Evolutionary conservation across 2,329 filamentous ascomycete genomes (phyloP).

Genomic region (Penicillium sp.): DNA sequence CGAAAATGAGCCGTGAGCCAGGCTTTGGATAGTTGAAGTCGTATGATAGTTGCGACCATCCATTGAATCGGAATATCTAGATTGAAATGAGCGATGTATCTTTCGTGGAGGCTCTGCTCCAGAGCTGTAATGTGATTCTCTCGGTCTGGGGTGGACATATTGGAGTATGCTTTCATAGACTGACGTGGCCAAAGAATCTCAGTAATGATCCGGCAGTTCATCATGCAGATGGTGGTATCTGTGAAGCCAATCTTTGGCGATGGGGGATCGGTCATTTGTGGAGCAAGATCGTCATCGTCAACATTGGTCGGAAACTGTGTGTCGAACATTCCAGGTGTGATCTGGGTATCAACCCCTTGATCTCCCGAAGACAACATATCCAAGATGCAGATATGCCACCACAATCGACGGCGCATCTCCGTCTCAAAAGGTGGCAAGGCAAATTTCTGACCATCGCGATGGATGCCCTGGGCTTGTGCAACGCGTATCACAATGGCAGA

Average conservation of each 20-base stretch:
- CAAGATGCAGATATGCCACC: conserved; percentile 32
- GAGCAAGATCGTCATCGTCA: conserved; percentile 7
- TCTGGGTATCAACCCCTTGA: conserved; percentile 27
- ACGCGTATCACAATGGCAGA: conserved; percentile 12
- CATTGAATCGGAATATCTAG: conserved; percentile 53
- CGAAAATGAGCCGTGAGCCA: conserved; percentile 47
- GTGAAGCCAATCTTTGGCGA: conserved; percentile 16
- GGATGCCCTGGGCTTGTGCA: conserved; percentile 10
- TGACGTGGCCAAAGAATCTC: conserved; percentile 7
- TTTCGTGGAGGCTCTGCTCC: conserved; percentile 25
- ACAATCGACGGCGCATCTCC: conserved; percentile 14
- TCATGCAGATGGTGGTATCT: conserved; percentile 27
- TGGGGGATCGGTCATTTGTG: conserved; percentile 14
- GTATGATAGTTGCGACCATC: conserved; percentile 61
- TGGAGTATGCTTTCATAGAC: not conserved
- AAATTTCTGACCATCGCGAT: conserved; percentile 9
- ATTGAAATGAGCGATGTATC: conserved; percentile 36
- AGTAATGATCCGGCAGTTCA: conserved; percentile 20
- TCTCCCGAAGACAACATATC: conserved; percentile 31
- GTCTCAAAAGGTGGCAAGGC: conserved; percentile 12
- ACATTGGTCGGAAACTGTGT: conserved; percentile 17
- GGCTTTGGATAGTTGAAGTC: conserved; percentile 69
- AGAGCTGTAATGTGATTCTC: conserved; percentile 28
- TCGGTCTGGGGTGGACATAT: not conserved
- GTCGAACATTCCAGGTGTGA: conserved; percentile 25